Evolutionary conservation across 768 basidiomycete species (phyloP), one percentile per base, ranked within the genome.

Genomic region (Austroboletus eburneus): DNA sequence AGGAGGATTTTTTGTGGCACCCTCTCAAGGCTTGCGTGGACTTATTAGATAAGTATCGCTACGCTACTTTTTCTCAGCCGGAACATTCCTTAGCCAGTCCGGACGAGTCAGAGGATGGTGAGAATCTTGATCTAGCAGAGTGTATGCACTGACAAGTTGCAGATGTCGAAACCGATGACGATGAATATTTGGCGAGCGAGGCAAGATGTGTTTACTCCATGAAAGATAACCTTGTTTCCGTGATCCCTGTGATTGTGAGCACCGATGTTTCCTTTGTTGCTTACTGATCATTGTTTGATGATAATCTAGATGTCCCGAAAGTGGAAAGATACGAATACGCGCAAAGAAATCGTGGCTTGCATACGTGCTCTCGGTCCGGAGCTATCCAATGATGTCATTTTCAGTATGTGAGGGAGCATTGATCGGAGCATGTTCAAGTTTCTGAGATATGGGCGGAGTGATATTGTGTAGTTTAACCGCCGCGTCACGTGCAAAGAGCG

Each of bases 1-100:
- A 93, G 89, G 90, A 86, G 64, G 83, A 81, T 2, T 85, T 86
- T 56, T 73, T 74, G 6, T 96, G 91, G 84, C 75, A 81, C 59
- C 83, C 85, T 14, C 64, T 95, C 4, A 67, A 78, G 33, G 57
- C 57, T 17, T 91, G 88, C 55, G 62, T 63, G 20, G 68, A 76
- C 0, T 56, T 81, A n/a, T 71, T 98, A 9, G 81, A 91, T 27
- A 70, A 70, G 53, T 68, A 81, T 58, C 75, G 80, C 62, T 88
- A 89, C 62, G 81, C 79, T 20, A 77, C 73, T 56, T 94, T 85
- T 63, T 80, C 82, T 16, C 65, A 76, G 34, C 82, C 80, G n/a
- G 72, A 76, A 27, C 76, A 76, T 49, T 86, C 80, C 1, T 65
- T 71, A 24, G 62, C 59, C 39, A 62, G 62, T 25, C 46, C 66